Conservation (phyloP, 108 stramenopile genomes). For the Cyclotella baltica region DNA sequence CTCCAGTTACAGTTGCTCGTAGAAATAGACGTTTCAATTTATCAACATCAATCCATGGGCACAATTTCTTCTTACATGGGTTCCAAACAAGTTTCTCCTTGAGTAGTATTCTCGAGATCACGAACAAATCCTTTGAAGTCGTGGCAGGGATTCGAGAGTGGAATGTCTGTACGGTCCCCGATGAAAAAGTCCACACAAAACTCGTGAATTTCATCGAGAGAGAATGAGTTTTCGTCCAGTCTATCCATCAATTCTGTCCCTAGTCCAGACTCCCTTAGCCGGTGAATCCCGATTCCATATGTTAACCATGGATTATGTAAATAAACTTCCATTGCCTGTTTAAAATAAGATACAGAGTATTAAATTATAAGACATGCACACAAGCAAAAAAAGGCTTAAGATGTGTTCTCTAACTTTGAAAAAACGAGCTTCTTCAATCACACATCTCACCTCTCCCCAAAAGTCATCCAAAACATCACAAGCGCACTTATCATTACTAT, state of each 20-base stretch:
- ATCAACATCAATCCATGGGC: slow-evolving; percentile 46
- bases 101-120: slow-evolving; percentile 9
- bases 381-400: not conserved
- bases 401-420: not conserved
- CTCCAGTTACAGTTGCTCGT: slow-evolving; percentile 7
- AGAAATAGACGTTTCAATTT: slow-evolving; percentile 25
- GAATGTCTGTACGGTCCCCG: not conserved
- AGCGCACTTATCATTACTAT: slow-evolving; percentile 55
- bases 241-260: slow-evolving; percentile 58
- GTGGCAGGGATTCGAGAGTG: slow-evolving; percentile 29
- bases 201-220: slow-evolving; percentile 47
- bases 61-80: slow-evolving; percentile 29
- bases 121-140: slow-evolving; percentile 34
- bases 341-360: not conserved
- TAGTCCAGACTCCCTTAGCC: slow-evolving; percentile 74
- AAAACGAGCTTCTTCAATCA: not conserved
- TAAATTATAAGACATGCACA: too few relatives aligned
- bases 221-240: slow-evolving; percentile 64
- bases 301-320: slow-evolving; percentile 75
- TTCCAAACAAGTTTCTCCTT: slow-evolving; percentile 46
- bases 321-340: slow-evolving; percentile 74
- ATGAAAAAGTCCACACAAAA: slow-evolving; percentile 45
- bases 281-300: slow-evolving; percentile 71
- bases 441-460: slow-evolving; percentile 46
- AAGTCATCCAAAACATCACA: slow-evolving; percentile 84